phyloP scores from a whole-genome alignment of 495 filamentous ascomycete genomes.

The Clavariopsis aquatica region DNA sequence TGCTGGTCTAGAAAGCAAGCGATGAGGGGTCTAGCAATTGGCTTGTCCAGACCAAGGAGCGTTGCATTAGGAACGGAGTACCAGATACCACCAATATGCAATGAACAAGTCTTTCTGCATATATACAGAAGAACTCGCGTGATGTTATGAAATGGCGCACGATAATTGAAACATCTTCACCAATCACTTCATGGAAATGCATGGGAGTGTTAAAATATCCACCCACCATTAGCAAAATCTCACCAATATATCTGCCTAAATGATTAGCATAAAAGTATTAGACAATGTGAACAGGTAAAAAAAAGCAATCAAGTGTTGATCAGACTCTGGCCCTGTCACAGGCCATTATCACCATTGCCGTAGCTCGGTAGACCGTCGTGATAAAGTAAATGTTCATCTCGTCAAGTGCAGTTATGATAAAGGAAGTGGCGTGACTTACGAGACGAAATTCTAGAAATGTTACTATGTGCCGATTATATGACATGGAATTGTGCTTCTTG shows the following conservation, averaged over 20 bases:
- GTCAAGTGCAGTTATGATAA: conserved; percentile 31
- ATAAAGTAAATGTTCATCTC: conserved; percentile 81
- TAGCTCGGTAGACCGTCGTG: conserved; percentile 99
- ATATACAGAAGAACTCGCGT: not conserved
- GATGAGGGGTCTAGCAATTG: not conserved
- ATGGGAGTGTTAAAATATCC: too few species aligned
- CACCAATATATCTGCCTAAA: not conserved
- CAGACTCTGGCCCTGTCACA: conserved; percentile 71
- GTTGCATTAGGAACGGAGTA: not conserved
- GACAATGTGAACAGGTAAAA: not conserved
- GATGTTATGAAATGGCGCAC: too few species aligned
- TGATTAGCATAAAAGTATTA: not conserved
- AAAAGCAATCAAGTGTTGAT: not conserved
- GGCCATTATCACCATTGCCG: conserved; percentile 86
- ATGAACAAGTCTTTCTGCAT: conserved; percentile 6
- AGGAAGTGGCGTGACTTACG: conserved; percentile 4
- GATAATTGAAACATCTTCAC: too few species aligned
- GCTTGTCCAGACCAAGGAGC: not conserved
- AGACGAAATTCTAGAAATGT: not conserved
- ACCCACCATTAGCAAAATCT: too few species aligned
- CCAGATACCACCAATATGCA: not conserved
- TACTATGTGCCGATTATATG: not conserved
- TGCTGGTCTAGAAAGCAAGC: conserved; percentile 1
- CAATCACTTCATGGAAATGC: too few species aligned
- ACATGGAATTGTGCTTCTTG: not conserved